Conservation (phyloP, 2,329 filamentous ascomycete genomes). For the Colletotrichum liriopes region DNA sequence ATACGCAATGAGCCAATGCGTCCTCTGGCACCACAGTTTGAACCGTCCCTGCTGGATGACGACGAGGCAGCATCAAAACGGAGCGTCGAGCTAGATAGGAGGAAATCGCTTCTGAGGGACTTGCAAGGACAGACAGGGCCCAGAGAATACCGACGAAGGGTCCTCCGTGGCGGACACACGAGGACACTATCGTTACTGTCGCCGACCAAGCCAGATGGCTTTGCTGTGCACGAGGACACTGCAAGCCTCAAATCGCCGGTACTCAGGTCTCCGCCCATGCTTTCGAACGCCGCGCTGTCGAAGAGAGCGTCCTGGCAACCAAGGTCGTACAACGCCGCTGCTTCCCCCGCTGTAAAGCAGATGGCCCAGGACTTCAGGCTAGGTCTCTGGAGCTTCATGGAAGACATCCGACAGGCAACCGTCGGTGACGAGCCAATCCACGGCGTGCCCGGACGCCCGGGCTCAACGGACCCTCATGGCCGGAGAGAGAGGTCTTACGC, state of each 20-base stretch:
- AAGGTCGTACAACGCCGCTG: slow-evolving; percentile 60
- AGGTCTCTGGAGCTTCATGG: slow-evolving; percentile 93
- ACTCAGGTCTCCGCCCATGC: slow-evolving; percentile 47
- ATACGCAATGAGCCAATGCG: slow-evolving; percentile 72
- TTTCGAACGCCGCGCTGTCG: slow-evolving; percentile 58
- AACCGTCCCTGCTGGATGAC: slow-evolving; percentile 55
- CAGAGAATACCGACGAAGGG: slow-evolving; percentile 66
- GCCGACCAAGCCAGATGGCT: slow-evolving; percentile 67
- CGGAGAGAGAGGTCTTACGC: slow-evolving; percentile 41
- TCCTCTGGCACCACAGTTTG: slow-evolving; percentile 44
- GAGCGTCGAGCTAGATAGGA: slow-evolving; percentile 78
- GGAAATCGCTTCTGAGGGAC: slow-evolving; percentile 73
- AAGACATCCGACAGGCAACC: slow-evolving; percentile 94
- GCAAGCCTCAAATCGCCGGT: slow-evolving; percentile 59
- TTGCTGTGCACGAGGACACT: slow-evolving; percentile 62
- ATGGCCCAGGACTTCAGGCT: slow-evolving; percentile 91
- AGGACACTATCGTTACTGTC: slow-evolving; percentile 85
- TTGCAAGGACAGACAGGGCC: slow-evolving; percentile 63
- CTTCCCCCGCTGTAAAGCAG: slow-evolving; percentile 72
- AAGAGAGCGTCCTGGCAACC: slow-evolving; percentile 76
- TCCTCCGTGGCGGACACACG: slow-evolving; percentile 78
- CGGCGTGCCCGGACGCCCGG: slow-evolving; percentile 55
- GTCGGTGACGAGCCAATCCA: slow-evolving; percentile 92
- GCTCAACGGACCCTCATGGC: slow-evolving; percentile 26
- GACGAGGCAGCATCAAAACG: slow-evolving; percentile 54